Evolutionary conservation across 352 stramenopile genomes (phyloP).

Genomic region (Phytophthora cryptogea): DNA sequence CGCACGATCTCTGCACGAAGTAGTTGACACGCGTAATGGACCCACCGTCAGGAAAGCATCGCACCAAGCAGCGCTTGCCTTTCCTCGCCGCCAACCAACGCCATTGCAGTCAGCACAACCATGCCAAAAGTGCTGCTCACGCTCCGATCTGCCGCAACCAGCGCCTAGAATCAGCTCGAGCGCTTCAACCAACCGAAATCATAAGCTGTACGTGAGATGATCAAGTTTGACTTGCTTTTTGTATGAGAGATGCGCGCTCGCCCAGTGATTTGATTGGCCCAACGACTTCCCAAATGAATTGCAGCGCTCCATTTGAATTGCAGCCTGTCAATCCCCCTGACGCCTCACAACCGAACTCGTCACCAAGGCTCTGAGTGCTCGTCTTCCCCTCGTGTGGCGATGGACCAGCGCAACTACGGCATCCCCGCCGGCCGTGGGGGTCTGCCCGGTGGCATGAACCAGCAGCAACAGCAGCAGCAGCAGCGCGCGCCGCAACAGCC

Average conservation of each 20-base stretch:
- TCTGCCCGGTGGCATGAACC: constrained; percentile 47
- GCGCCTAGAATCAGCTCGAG: too few relatives aligned
- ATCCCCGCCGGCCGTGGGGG: constrained; percentile 46
- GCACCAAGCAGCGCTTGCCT: background rate
- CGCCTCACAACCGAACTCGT: constrained; percentile 18
- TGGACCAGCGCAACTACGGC: constrained; percentile 75
- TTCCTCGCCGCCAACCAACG: too few relatives aligned
- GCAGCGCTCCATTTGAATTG: constrained; percentile 13
- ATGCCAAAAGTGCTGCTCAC: too few relatives aligned
- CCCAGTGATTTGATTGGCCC: constrained; percentile 22
- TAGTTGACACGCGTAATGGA: background rate
- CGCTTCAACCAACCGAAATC: too few relatives aligned
- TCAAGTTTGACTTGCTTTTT: constrained; percentile 5
- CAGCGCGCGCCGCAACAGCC: constrained; percentile 37
- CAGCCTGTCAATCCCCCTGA: constrained; percentile 3
- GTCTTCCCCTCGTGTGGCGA: constrained; percentile 10
- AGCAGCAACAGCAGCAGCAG: constrained; percentile 22
- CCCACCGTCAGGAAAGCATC: background rate
- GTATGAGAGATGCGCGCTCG: constrained; percentile 5
- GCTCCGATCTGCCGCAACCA: too few relatives aligned
- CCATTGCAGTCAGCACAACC: too few relatives aligned
- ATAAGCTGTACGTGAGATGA: too few relatives aligned
- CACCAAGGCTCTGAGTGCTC: background rate
- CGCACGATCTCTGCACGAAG: constrained; percentile 6
- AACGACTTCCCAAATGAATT: constrained; percentile 16